Percentiles rank a stretch among this genome's conserved stretches.
Conservation (phyloP, 495 filamentous ascomycete genomes). For the Lasiosphaeris hirsuta region DNA sequence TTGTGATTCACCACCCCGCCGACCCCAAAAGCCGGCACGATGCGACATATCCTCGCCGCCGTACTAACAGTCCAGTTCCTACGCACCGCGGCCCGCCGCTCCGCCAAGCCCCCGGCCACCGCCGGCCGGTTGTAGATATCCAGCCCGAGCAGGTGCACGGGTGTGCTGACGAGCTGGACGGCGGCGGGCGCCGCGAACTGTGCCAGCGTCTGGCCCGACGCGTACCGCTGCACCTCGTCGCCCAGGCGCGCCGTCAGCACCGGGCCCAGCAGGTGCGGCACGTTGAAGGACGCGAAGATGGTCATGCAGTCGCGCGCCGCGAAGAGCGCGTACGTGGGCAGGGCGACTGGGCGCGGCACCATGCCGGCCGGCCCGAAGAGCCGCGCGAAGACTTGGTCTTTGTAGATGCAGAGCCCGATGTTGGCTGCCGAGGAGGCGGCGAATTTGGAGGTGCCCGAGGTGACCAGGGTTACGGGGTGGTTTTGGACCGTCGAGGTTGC, state of each 20-base stretch:
- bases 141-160: slow-evolving; percentile 82
- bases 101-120: no score
- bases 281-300: slow-evolving; percentile 91
- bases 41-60: slow-evolving; percentile 80
- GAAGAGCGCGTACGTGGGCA: slow-evolving; percentile 74
- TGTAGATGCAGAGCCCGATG: slow-evolving; percentile 87
- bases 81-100: slow-evolving; percentile 61
- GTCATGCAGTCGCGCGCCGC: slow-evolving; percentile 82
- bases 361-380: slow-evolving; percentile 65
- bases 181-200: slow-evolving; percentile 79
- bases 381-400: slow-evolving; percentile 81
- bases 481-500: slow-evolving; percentile 60
- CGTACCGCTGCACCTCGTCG: slow-evolving; percentile 38
- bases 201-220: slow-evolving; percentile 56
- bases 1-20: slow-evolving; percentile 85
- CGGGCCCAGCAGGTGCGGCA: slow-evolving; percentile 74
- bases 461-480: slow-evolving; percentile 55
- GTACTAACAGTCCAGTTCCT: slow-evolving; percentile 76
- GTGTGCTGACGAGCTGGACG: slow-evolving; percentile 79
- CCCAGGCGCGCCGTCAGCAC: slow-evolving; percentile 52
- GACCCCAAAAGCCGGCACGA: slow-evolving; percentile 90
- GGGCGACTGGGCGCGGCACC: slow-evolving; percentile 51
- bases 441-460: slow-evolving; percentile 78
- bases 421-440: slow-evolving; percentile 78
- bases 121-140: slow-evolving; percentile 82